Conservation (phyloP, 1,139 yeast species). For the Pichia terricola region DNA sequence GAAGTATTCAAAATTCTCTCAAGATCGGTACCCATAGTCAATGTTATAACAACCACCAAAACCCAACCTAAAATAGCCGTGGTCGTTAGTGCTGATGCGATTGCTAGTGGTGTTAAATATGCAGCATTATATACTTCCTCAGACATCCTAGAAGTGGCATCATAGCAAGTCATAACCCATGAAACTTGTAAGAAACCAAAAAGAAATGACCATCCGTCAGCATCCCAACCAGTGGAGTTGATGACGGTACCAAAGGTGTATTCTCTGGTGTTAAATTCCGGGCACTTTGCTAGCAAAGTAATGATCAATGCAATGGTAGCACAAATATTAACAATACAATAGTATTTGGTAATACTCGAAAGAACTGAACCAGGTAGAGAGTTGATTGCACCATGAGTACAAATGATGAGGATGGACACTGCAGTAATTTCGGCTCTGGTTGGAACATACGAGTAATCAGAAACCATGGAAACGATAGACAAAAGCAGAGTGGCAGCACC, state of each 20-base stretch:
- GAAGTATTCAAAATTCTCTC: slow-evolving; percentile 27
- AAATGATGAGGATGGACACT: slow-evolving; percentile 32
- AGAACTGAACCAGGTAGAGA: slow-evolving; percentile 33
- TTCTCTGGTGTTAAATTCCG: slow-evolving; percentile 23
- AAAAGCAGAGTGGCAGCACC: slow-evolving; percentile 31
- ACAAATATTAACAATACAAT: slow-evolving; percentile 34
- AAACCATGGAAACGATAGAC: slow-evolving; percentile 34
- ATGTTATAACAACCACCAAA: slow-evolving; percentile 25
- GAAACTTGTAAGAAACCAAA: slow-evolving; percentile 29
- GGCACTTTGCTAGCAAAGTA: slow-evolving; percentile 26
- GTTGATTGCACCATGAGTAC: slow-evolving; percentile 32
- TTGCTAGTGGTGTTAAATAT: slow-evolving; percentile 26
- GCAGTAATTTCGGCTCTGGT: slow-evolving; percentile 33
- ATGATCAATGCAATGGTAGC: slow-evolving; percentile 30
- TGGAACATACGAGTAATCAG: slow-evolving; percentile 31
- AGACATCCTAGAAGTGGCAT: slow-evolving; percentile 35
- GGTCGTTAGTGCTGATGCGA: slow-evolving; percentile 26
- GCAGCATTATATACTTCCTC: slow-evolving; percentile 43
- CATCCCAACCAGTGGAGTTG: slow-evolving; percentile 27
- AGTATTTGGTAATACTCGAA: slow-evolving; percentile 32
- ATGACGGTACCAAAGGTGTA: slow-evolving; percentile 23
- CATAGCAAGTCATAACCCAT: slow-evolving; percentile 31
- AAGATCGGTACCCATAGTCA: slow-evolving; percentile 38
- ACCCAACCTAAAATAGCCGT: slow-evolving; percentile 29
- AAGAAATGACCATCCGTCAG: slow-evolving; percentile 28